Evolutionary conservation across 768 basidiomycete species (phyloP).

Genomic region (Clitopilus passeckerianus): DNA sequence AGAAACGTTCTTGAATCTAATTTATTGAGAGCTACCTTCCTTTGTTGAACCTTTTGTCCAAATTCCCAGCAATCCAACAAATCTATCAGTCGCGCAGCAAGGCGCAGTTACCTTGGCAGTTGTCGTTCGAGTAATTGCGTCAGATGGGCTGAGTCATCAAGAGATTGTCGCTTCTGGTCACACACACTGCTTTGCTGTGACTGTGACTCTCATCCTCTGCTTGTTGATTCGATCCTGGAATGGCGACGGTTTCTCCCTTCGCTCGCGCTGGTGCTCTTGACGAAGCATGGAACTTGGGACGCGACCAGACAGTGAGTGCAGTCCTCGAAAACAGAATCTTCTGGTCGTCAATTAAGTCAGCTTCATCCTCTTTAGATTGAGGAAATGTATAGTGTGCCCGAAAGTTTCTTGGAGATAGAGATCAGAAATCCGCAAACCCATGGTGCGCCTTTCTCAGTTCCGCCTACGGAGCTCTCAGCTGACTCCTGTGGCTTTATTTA

Average conservation of each 20-base stretch:
- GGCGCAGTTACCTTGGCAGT: too few relatives aligned
- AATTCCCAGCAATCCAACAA: too few relatives aligned
- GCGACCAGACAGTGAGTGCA: slow-evolving; percentile 53
- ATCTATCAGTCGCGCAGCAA: too few relatives aligned
- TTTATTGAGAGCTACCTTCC: too few relatives aligned
- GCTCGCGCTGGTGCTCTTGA: slow-evolving; percentile 58
- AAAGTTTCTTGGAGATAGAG: slow-evolving; percentile 97
- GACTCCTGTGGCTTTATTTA: slow-evolving; percentile 18
- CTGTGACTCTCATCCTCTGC: background rate
- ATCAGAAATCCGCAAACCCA: slow-evolving; percentile 96
- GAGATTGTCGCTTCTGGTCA: background rate
- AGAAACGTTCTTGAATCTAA: too few relatives aligned
- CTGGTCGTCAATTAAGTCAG: background rate
- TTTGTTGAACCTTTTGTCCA: too few relatives aligned
- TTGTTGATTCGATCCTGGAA: slow-evolving; percentile 8
- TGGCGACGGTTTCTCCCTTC: slow-evolving; percentile 52
- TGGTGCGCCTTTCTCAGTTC: slow-evolving; percentile 42
- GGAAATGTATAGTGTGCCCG: slow-evolving; percentile 97
- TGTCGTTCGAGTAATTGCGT: too few relatives aligned
- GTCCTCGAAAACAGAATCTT: slow-evolving; percentile 16
- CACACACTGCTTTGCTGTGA: background rate
- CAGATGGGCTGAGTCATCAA: background rate
- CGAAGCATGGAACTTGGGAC: slow-evolving; percentile 40
- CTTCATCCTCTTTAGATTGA: slow-evolving; percentile 58
- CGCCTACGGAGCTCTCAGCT: slow-evolving; percentile 1